Conservation (phyloP, 2,329 filamentous ascomycete genomes). For the Ramichloridium luteum region DNA sequence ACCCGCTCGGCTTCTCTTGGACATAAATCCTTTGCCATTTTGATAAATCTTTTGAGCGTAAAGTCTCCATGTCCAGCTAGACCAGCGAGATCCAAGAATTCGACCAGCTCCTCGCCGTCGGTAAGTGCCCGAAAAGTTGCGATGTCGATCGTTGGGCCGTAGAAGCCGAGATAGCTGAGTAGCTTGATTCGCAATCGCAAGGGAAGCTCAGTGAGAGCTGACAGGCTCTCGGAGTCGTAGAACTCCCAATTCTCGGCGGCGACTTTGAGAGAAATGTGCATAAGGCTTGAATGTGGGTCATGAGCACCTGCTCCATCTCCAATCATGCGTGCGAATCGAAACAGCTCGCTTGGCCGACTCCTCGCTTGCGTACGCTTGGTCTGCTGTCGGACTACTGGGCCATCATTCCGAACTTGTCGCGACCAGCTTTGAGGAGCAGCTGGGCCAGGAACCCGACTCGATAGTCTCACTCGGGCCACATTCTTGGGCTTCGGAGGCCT, state of each 20-base stretch:
- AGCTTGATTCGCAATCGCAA: conserved; percentile 39
- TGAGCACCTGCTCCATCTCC: conserved; percentile 6
- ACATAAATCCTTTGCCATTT: conserved; percentile 34
- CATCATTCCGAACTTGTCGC: conserved; percentile 12
- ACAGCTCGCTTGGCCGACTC: conserved; percentile 16
- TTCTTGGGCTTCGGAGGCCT: conserved; percentile 34
- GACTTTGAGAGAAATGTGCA: conserved; percentile 40
- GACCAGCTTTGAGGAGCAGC: conserved; percentile 37
- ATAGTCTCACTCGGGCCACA: conserved; percentile 24
- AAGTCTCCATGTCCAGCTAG: conserved; percentile 36
- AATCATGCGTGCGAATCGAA: conserved; percentile 16
- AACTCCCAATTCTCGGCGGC: conserved; percentile 46
- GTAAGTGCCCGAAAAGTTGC: conserved; percentile 41
- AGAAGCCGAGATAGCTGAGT: conserved; percentile 44
- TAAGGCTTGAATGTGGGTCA: conserved; percentile 29
- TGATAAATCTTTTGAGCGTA: conserved; percentile 28
- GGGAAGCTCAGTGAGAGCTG: conserved; percentile 41
- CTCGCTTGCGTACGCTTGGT: no score
- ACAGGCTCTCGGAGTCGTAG: conserved; percentile 45
- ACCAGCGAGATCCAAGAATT: conserved; percentile 41
- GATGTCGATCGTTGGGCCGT: conserved; percentile 33
- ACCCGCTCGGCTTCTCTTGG: conserved; percentile 2
- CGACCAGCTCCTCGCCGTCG: conserved; percentile 34
- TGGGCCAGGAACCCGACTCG: conserved; percentile 30
- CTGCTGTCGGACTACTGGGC: conserved; percentile 6